Base-by-base conservation (phyloP, 1,284 basidiomycete species). In the Puccinia horiana region DNA sequence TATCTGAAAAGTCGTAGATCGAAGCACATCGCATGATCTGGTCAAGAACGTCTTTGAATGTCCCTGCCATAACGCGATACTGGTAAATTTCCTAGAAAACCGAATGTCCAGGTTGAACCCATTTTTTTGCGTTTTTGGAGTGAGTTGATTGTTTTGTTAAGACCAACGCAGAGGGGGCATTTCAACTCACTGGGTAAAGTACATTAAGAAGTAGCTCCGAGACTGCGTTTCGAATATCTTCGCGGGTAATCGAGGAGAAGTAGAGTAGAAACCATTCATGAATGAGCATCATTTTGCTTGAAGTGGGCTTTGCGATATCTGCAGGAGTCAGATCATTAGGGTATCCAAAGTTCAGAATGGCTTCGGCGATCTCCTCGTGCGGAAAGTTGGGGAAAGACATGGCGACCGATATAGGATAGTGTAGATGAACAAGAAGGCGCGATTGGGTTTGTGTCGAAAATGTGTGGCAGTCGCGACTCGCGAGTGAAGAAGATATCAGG, bases 11-110 rank as follows among this genome's bases (percentile, higher is more conserved):
- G 54, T 80, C 77, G 26, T 80, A 29, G 11, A 80, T 80, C 23
- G 77, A 67, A 56, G 77, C 77, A 40, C 77, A 80, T 40, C 29
- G 54, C 77, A 80, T 80, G 67, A 80, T 40, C 49, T 80, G 77
- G 0, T 72, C 29, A 9, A 80, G 54, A 6, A 69, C 67, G 40
- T 80, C 77, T 80, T 37, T 80, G 42, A 80, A 80, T 44, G 52
- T 42, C 14, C 77, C 77, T 5, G 67, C 54, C 32, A 54, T 47
- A 16, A 80, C 77, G n/a, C 67, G 49, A 72, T 80, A 80, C 26
- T 52, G 49, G 20, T 72, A 80, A 52, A 80, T 72, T 72, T 69
- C 54, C 77, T 80, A 72, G 29, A 18, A 61, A 75, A 6, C 18
- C 37, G 8, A 65, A 32, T 23, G 29, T 54, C n/a, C 6, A 9